Percentiles rank a stretch among this genome's conserved stretches.
These are phyloP conservation scores for Heliocybe sulcata DNA, from an alignment of 1,284 basidiomycete species.

Conservation along the genomic window DNA sequence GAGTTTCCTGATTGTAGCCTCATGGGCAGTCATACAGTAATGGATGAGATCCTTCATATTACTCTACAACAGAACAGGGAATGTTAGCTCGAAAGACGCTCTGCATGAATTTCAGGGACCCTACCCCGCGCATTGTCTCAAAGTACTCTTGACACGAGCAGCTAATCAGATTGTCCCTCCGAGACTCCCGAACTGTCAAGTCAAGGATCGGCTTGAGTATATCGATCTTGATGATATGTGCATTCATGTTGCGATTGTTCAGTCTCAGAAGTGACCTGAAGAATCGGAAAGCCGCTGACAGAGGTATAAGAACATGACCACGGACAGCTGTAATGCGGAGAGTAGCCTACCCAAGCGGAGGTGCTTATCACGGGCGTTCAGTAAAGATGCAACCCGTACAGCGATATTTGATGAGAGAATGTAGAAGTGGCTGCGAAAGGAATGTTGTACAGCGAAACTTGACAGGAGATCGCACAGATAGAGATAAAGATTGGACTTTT, in stretches of 20 bases:
- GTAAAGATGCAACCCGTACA: conserved; percentile 66
- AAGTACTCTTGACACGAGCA: conserved; percentile 96
- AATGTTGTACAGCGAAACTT: conserved; percentile 84
- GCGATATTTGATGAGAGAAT: conserved; percentile 77
- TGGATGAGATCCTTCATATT: conserved; percentile 82
- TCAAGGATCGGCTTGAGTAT: conserved; percentile 80
- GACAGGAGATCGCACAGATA: conserved; percentile 88
- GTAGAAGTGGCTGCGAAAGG: conserved; percentile 87
- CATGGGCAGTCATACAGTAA: conserved; percentile 79
- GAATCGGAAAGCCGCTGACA: conserved; percentile 81
- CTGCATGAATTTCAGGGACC: conserved; percentile 15
- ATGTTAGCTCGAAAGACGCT: conserved; percentile 2
- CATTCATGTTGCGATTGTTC: conserved; percentile 83
- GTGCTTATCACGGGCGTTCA: conserved; percentile 86
- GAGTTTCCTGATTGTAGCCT: conserved; percentile 58
- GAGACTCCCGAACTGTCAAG: conserved; percentile 75
- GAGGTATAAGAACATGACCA: conserved; percentile 9
- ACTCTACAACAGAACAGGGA: conserved; percentile 44
- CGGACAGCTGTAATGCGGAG: conserved; percentile 3
- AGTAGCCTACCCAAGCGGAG: conserved; percentile 70
- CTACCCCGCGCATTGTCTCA: conserved; percentile 81
- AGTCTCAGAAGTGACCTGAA: conserved; percentile 82
- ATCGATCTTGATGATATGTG: conserved; percentile 82
- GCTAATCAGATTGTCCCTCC: conserved; percentile 86
- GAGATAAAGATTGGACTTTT: conserved; percentile 72